Evolutionary conservation across 2,329 filamentous ascomycete species (phyloP).

Genomic region (Cryphonectria radicalis): DNA sequence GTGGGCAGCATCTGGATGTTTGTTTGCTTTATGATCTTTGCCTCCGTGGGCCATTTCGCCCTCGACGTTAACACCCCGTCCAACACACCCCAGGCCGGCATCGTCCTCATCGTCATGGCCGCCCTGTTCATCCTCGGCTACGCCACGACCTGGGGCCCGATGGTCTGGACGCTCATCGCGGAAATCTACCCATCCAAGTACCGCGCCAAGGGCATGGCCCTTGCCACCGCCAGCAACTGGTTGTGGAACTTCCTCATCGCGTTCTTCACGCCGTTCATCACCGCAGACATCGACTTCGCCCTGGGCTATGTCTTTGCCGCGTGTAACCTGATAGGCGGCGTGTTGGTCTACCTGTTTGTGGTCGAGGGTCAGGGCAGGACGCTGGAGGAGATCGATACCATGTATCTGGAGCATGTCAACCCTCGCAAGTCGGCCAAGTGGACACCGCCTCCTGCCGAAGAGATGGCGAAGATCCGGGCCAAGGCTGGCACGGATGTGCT

Average conservation of each 20-base stretch:
- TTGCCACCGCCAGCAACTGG: conserved; percentile 68
- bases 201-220: conserved; percentile 62
- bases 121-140: conserved; percentile 68
- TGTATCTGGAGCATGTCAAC: conserved; percentile 70
- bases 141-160: conserved; percentile 69
- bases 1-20: conserved; percentile 65
- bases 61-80: conserved; percentile 44
- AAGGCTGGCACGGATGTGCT: conserved; percentile 44
- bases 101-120: conserved; percentile 66
- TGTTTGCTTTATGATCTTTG: conserved; percentile 63
- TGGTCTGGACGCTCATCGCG: conserved; percentile 67
- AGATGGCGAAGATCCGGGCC: conserved; percentile 48
- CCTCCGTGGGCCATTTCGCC: conserved; percentile 55
- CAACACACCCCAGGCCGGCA: conserved; percentile 50
- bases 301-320: conserved; percentile 79
- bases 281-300: conserved; percentile 68
- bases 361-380: conserved; percentile 74
- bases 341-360: conserved; percentile 77
- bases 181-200: conserved; percentile 69
- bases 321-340: conserved; percentile 67
- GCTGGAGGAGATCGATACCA: conserved; percentile 79
- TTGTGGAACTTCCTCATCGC: conserved; percentile 75
- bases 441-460: conserved; percentile 49
- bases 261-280: conserved; percentile 84
- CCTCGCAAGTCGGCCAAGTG: conserved; percentile 66